Conservation (phyloP, 169 alveolate genomes). For the Plasmodium sp. region DNA sequence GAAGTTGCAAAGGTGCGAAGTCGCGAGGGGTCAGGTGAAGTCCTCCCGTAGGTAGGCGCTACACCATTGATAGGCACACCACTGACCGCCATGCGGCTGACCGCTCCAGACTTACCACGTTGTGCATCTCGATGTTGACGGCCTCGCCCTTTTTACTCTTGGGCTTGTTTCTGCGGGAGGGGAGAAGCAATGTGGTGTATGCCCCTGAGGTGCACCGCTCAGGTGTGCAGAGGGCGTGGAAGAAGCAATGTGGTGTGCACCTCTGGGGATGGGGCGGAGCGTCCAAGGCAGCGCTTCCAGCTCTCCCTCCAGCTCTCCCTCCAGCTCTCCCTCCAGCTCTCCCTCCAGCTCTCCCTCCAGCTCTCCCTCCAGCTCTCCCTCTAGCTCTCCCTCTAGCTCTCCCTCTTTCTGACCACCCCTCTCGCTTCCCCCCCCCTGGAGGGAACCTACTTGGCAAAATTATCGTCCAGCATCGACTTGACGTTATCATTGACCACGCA, state of each 20-base stretch:
- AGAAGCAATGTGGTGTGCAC: neutral
- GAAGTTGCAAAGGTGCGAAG: neutral
- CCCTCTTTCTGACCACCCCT: neutral
- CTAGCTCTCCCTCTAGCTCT: neutral
- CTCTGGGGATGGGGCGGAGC: neutral
- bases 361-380: neutral
- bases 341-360: neutral
- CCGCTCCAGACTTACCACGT: neutral
- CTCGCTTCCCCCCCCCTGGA: neutral
- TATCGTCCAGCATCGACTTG: constrained; percentile 2
- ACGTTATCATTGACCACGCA: constrained; percentile 15
- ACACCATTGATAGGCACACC: too few relatives aligned
- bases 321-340: neutral
- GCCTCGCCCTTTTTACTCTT: neutral
- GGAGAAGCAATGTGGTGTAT: neutral
- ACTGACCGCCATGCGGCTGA: neutral
- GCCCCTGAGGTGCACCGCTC: neutral
- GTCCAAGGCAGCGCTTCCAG: neutral
- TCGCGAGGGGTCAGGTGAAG: neutral
- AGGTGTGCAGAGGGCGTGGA: too few relatives aligned
- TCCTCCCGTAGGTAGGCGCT: too few relatives aligned
- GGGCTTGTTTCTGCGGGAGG: neutral
- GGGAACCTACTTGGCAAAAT: constrained; percentile 7
- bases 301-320: neutral
- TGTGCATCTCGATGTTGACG: constrained; percentile 16